These are phyloP conservation scores for Paxillus rubicundulus DNA, from an alignment of 768 basidiomycete species.

Conservation along the genomic window DNA sequence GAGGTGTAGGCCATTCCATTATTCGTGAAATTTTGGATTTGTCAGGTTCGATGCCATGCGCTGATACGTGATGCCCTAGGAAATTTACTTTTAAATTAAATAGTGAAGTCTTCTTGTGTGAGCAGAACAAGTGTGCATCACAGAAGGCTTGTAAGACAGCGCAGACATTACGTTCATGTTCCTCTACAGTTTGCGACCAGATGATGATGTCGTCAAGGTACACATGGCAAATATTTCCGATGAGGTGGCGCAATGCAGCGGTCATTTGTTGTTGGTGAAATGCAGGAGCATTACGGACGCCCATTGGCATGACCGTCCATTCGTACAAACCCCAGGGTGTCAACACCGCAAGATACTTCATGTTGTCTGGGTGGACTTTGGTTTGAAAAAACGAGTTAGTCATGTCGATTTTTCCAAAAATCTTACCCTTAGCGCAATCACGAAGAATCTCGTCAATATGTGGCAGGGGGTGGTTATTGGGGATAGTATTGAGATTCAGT, in stretches of 20 bases:
- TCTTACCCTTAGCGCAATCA: conserved; percentile 29
- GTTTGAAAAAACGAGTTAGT: too few species aligned
- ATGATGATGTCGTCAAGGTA: conserved; percentile 27
- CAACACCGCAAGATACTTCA: too few species aligned
- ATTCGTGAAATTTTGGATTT: too few species aligned
- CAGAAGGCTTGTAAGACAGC: conserved; percentile 29
- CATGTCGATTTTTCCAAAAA: conserved; percentile 36
- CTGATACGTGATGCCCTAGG: too few species aligned
- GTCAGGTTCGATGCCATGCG: too few species aligned
- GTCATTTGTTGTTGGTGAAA: conserved; percentile 17
- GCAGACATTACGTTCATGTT: conserved; percentile 27
- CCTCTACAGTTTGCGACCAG: conserved; percentile 23
- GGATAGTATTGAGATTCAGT: conserved; percentile 22
- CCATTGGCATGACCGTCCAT: too few species aligned
- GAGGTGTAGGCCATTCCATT: too few species aligned
- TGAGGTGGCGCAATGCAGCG: conserved; percentile 7
- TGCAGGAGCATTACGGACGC: conserved; percentile 12
- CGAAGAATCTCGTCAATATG: conserved; percentile 16
- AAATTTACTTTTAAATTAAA: too few species aligned
- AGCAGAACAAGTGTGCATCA: too few species aligned
- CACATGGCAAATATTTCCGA: conserved; percentile 17
- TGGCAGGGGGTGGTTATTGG: conserved; percentile 18
- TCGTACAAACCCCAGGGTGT: too few species aligned
- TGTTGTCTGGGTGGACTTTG: too few species aligned
- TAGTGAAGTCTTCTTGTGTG: too few species aligned